Evolutionary conservation across 208 protist species (phyloP).

Genomic region (Jaenimonas drosophilae): DNA sequence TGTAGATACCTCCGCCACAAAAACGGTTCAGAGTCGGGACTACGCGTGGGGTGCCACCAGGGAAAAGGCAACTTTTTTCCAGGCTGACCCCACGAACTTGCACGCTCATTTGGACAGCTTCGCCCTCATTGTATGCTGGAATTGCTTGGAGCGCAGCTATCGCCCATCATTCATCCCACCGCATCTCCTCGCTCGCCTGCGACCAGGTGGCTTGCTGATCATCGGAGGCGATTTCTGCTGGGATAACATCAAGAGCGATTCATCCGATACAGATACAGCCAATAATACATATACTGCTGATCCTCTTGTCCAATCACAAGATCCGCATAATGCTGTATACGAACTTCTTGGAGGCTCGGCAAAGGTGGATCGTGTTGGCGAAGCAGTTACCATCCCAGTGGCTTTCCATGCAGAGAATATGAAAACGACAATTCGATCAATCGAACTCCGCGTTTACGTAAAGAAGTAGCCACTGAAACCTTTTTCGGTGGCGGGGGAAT

Average conservation of each 20-base stretch:
- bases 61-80: conserved; percentile 72
- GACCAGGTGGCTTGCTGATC: conserved; percentile 58
- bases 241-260: conserved; percentile 30
- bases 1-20: conserved; percentile 9
- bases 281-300: conserved; percentile 36
- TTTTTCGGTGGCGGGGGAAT: no score
- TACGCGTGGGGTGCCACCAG: conserved; percentile 50
- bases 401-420: conserved; percentile 38
- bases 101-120: conserved; percentile 73
- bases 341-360: conserved; percentile 45
- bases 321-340: conserved; percentile 40
- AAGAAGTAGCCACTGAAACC: conserved; percentile 37
- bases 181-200: conserved; percentile 54
- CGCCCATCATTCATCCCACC: conserved; percentile 55
- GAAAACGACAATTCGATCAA: conserved; percentile 20
- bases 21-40: conserved; percentile 24
- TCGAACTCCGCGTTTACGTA: conserved; percentile 45
- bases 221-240: conserved; percentile 61
- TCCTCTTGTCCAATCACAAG: conserved; percentile 9
- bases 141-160: conserved; percentile 79
- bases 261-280: conserved; percentile 3
- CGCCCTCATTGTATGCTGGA: conserved; percentile 81
- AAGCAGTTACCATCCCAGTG: conserved; percentile 37
- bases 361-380: conserved; percentile 54
- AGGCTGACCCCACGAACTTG: conserved; percentile 83